Percentiles rank a stretch among this genome's conserved stretches.
These are phyloP conservation scores for Rhododendron simsii DNA, from an alignment of 148 eudicot species.

Conservation along the genomic window DNA sequence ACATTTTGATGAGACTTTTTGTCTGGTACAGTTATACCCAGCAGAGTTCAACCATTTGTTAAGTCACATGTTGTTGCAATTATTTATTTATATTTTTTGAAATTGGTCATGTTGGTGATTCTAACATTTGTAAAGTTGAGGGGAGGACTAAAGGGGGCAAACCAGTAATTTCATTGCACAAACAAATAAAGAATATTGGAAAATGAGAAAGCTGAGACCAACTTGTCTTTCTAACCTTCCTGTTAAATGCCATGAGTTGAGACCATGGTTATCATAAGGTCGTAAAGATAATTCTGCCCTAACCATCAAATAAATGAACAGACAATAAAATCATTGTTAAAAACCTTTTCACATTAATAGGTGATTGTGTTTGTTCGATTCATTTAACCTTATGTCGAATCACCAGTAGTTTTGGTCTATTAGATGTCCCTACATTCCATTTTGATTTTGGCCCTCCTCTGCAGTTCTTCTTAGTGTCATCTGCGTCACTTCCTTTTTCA, in stretches of 20 bases:
- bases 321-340: not conserved
- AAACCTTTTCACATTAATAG: not conserved
- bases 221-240: not conserved
- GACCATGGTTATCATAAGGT: not conserved
- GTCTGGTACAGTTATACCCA: not conserved
- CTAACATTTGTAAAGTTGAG: not conserved
- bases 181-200: not conserved
- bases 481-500: not conserved
- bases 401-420: too few species aligned
- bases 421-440: not conserved
- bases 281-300: not conserved
- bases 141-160: constrained; percentile 12
- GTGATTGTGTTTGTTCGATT: not conserved
- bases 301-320: not conserved
- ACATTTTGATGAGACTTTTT: not conserved
- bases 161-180: not conserved
- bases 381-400: not conserved
- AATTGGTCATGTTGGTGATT: not conserved
- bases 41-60: not conserved
- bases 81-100: not conserved
- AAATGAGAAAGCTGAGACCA: not conserved
- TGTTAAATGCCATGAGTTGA: not conserved
- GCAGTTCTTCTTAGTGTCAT: not conserved
- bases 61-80: not conserved
- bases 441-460: not conserved